Evolutionary conservation across 345 rosid species (phyloP).

Genomic region (Eucalyptus coolabah): DNA sequence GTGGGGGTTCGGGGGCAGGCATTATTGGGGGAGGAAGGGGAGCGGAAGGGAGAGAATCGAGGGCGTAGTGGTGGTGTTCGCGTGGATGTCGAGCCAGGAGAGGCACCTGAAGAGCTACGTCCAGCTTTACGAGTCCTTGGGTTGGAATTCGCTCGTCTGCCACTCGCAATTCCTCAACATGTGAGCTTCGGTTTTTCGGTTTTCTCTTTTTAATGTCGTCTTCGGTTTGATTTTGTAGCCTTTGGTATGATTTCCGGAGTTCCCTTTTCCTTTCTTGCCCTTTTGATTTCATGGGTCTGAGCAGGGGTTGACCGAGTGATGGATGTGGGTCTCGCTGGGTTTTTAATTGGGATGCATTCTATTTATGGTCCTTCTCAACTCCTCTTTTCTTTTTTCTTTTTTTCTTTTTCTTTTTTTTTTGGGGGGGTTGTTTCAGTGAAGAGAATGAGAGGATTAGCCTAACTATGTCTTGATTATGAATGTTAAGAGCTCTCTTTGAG

Average conservation of each 20-base stretch:
- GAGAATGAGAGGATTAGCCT: not conserved
- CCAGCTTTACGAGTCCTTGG: slow-evolving; percentile 56
- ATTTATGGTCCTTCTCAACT: not conserved
- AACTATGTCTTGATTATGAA: not conserved
- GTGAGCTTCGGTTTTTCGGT: slow-evolving; percentile 13
- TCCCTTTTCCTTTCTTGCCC: not conserved
- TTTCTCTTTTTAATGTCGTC: not conserved
- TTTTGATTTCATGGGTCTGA: not conserved
- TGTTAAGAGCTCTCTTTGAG: not conserved
- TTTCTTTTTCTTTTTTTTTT: not conserved
- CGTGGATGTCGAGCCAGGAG: slow-evolving; percentile 88
- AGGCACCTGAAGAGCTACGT: slow-evolving; percentile 53
- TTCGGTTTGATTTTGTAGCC: not conserved
- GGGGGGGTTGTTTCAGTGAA: not conserved
- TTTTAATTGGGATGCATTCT: not conserved
- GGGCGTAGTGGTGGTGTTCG: slow-evolving; percentile 64
- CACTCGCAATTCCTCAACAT: slow-evolving; percentile 79
- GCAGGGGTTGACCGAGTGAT: not conserved
- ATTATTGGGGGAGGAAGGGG: slow-evolving; percentile 59
- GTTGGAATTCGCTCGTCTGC: slow-evolving; percentile 71
- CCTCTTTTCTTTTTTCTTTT: too few relatives aligned
- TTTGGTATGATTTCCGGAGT: not conserved
- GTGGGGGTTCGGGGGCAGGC: slow-evolving; percentile 86
- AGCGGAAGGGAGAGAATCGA: slow-evolving; percentile 22
- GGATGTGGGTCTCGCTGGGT: not conserved